Evolutionary conservation across 2,329 filamentous ascomycete species (phyloP), one percentile per base, ranked within the genome.

Genomic region (Hypoxylon sp.): DNA sequence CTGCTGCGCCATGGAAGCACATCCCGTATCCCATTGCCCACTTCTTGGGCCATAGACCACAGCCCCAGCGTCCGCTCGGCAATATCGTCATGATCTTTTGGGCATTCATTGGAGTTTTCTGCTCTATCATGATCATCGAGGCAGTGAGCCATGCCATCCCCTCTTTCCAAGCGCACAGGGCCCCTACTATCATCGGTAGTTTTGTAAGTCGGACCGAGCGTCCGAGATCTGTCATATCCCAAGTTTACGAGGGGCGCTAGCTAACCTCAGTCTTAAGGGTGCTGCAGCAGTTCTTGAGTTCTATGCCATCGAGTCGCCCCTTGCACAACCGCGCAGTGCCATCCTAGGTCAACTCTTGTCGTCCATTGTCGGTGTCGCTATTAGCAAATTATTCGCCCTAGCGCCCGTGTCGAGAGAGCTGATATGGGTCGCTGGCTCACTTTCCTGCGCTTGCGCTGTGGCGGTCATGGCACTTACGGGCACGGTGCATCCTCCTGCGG

Each of bases 281-380:
- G 92, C 92, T 3, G 89, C 91, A 2, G 91, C 92, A 13, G 90
- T 94, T n/a, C 85, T 94, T 39, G 87, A 92, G 74, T 94, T 92
- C 78, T 90, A 90, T 73, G 85, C 88, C 51, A 90, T 93, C 72
- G 88, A 92, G 54, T 91, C 91, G 0, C 91, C 92, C 0, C 86
- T 94, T 29, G 85, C 91, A 0, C 92, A 94, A 74, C 92, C 92
- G 0, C 89, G 92, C 24, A 93, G 91, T 77, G 85, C 88, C 46
- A 77, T 94, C 13, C 67, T 90, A 5, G 90, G 91, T n/a, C 91
- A 94, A 75, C 60, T 91, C 31, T 77, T 93, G 46, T 84, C 90
- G 1, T 85, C 88, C 10, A 39, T 89, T 3, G 81, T 90, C 35
- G 91, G 91, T 9, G 84, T 93, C 11, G 79, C 81, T 29, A 84